Base-by-base conservation (phyloP, 2,329 filamentous ascomycete species). In the Sporothrix pseudoabietina region DNA sequence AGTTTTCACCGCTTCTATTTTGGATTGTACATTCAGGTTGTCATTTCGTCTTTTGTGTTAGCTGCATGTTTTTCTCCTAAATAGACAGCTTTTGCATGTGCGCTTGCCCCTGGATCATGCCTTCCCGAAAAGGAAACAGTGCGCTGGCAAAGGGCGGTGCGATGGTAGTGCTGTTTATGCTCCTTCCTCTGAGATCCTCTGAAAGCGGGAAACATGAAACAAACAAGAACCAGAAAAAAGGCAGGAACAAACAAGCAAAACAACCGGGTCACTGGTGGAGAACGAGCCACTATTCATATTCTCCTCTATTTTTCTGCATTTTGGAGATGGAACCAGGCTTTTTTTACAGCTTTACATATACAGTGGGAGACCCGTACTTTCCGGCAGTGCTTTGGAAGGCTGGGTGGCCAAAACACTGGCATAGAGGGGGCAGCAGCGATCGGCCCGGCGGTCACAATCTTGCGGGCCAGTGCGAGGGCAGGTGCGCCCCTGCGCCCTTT, bases 381-480 rank as follows among this genome's bases (percentile, higher is more conserved):
- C 10, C 19, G 59, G 59, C 59, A 30, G 19, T 26, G 26, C 26
- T 2, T 26, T 26, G 26, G 26, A 44, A 44, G 61, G n/a, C 61
- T 65, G 35, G 61, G n/a, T 41, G 35, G 35, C 57, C 30, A n/a
- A n/a, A 35, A 32, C 19, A 41, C 57, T n/a, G 32, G 32, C 2
- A 49, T 39, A 66, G 41, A 30, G 12, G 41, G 63, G 47, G n/a
- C 68, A 70, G 68, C 10, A 57, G 52, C 54, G 69, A 71, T 71
- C 69, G 69, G n/a, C 69, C 69, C 6, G 68, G 52, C 26, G 54
- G 54, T 71, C 69, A 16, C 55, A 71, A 71, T 71, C 54, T 71
- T 69, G 30, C 30, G 39, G 14, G 44, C 65, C 65, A 52, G 65
- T 49, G 26, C 26, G 65, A 68, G 65, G 44, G 22, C 39, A 66